Base-by-base conservation (phyloP, 495 filamentous ascomycete species). In the Aspergillus ostianus region DNA sequence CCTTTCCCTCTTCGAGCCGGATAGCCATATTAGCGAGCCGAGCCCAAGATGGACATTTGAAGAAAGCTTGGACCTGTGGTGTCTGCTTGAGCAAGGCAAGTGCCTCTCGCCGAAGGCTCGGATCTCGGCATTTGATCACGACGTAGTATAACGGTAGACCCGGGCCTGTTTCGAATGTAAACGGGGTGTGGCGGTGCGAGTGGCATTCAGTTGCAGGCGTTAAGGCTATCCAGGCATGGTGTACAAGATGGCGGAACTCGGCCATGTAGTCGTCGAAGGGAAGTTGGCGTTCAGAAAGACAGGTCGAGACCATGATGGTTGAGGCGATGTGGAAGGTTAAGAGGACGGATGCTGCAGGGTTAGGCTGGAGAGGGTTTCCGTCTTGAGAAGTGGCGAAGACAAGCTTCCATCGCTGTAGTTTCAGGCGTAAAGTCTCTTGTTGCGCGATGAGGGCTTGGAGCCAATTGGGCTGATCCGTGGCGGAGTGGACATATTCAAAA, bases 81-180 rank as follows among this genome's bases (percentile, higher is more conserved):
- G 63, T 60, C 30, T 71, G 65, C 53, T 62, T 68, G 1, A 74
- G 64, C 27, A 74, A 62, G 36, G 69, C 65, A 10, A 82, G 72
- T 9, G 80, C 80, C 5, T 70, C 70, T 18, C 75, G 66, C 41
- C 82, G 75, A 6, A 82, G 68, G 7, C 68, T 53, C 6, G 80
- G 77, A 26, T 73, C 70, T 12, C 78, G 70, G 59, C 81, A 83
- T 65, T 80, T 83, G 30, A 77, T 70, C 1, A 72, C 74, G 18
- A 80, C 75, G 60, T 80, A 81, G 54, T 76, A 83, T 5, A 84
- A 69, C 3, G 79, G 73, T 3, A 77, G 73, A 20, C 79, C 73
- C n/a, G 79, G 68, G 46, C 80, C 76, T 68, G 77, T 80, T 59
- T 83, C 81, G 47, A 82, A 83, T 15, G 72, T 77, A 60, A 83